phyloP scores from a whole-genome alignment of 2,329 filamentous ascomycete genomes.

The Exutisphaerella laricina region DNA sequence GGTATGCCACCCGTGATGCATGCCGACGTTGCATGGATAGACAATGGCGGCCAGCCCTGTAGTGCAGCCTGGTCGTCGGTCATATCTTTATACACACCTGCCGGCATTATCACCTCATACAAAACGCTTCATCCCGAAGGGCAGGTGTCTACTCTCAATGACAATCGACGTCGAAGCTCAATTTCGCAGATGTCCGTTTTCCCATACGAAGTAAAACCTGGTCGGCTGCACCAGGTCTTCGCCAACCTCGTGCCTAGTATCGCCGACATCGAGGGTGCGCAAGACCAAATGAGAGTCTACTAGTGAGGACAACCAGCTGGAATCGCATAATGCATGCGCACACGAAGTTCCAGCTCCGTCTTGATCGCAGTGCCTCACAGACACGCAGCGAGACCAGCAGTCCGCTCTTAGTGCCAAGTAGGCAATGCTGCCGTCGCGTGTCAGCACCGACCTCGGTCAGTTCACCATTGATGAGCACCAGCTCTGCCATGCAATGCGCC shows the following conservation, averaged over 20 bases:
- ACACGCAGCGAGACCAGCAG: constrained; percentile 13
- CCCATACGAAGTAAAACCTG: not conserved
- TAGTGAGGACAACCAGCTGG: constrained; percentile 20
- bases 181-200: not conserved
- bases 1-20: not conserved
- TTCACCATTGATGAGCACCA: constrained; percentile 19
- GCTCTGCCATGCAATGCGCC: constrained; percentile 21
- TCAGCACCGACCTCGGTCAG: constrained; percentile 13
- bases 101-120: too few species aligned
- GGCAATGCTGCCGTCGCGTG: constrained; percentile 10
- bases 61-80: too few species aligned
- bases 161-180: not conserved
- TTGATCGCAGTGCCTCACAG: constrained; percentile 8
- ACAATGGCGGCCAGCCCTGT: too few species aligned
- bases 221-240: constrained; percentile 3
- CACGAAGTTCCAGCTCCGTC: constrained; percentile 23
- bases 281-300: not conserved
- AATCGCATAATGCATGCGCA: constrained; percentile 25
- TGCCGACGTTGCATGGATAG: too few species aligned
- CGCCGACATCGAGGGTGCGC: not conserved
- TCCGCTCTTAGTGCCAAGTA: constrained; percentile 8
- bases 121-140: constrained; percentile 1
- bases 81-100: too few species aligned
- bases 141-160: not conserved
- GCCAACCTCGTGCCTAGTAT: constrained; percentile 4